Conservation (phyloP, 2,329 filamentous ascomycete genomes). For the Neopestalotiopsis sp. region DNA sequence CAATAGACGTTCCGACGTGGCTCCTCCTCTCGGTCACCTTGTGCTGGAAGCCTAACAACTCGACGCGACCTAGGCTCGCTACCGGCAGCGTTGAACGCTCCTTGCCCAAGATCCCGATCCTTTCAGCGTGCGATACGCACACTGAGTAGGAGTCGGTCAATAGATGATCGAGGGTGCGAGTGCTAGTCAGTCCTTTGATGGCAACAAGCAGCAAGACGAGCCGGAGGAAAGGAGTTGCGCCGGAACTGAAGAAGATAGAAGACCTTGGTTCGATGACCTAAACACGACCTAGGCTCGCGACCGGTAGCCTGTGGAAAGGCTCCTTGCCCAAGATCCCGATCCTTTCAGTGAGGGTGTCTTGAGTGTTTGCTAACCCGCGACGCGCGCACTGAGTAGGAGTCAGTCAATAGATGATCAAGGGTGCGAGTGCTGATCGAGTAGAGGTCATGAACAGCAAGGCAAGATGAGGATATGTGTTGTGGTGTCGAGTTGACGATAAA, state of each 20-base stretch:
- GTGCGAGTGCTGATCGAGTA: constrained; percentile 19
- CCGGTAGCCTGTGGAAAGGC: constrained; percentile 16
- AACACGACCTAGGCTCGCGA: constrained; percentile 19
- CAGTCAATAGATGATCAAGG: constrained; percentile 19
- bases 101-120: constrained; percentile 21
- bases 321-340: constrained; percentile 21
- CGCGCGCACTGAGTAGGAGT: constrained; percentile 16
- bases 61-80: constrained; percentile 18
- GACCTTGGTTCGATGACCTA: background rate
- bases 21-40: constrained; percentile 13
- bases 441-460: constrained; percentile 7
- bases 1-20: background rate
- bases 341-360: constrained; percentile 20
- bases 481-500: background rate
- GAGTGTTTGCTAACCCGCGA: constrained; percentile 7
- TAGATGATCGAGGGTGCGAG: constrained; percentile 21
- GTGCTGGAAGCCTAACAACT: constrained; percentile 10
- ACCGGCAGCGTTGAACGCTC: constrained; percentile 17
- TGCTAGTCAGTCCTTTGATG: constrained; percentile 17
- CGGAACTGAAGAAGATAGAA: background rate
- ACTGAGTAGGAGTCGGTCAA: constrained; percentile 18
- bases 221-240: background rate
- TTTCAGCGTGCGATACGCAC: constrained; percentile 13
- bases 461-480: background rate
- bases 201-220: background rate